Base-by-base conservation (phyloP, 2,329 filamentous ascomycete species). In the Phyllosticta citribraziliensis region DNA sequence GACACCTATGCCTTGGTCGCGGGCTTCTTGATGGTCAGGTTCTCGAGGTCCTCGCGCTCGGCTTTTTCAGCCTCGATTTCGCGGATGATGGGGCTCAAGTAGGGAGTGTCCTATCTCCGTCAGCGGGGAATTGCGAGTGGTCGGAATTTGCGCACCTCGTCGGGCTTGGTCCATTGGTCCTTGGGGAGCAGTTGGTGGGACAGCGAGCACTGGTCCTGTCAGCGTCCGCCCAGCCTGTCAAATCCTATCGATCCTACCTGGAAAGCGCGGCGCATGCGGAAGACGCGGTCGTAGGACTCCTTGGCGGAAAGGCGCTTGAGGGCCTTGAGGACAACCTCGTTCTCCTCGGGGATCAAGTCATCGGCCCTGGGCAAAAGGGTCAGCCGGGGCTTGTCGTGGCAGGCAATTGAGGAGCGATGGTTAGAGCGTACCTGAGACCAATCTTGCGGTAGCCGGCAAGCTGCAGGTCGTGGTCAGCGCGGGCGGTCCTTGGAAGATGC, bases 261-360 rank as follows among this genome's bases (percentile, higher is more conserved):
- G 79, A 95, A 87, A 71, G 94, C 93, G 79, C 94, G 87, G 80
- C 94, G 90, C 78, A 99, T 85, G 73, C 94, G 92, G 87, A 91
- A 99, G 75, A 97, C 86, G 76, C 94, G 93, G 81, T 99, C 94
- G 80, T 97, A 97, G 71, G 87, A 84, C 75, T 94, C 90, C 82
- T 95, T 90, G 71, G 90, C 84, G 62, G 89, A 85, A 65, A 99
- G 88, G 75, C 94, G 91, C 84, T 89, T 89, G 72, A 99, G 84
- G 65, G 94, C 94, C 69, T 87, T 84, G 77, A 94, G 88, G 71
- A 96, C 91, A 62, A 82, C 79, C 70, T 94, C 89, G 81, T 84
- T 88, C 81, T 99, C 94, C 79, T 99, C 94, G 74, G 89, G 85
- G 75, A 97, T 89, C 75, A 99, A 80, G 76, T 99, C 94, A 78